These are phyloP conservation scores for Eucalyptus pauciflora DNA, from an alignment of 345 rosid species.

Conservation along the genomic window DNA sequence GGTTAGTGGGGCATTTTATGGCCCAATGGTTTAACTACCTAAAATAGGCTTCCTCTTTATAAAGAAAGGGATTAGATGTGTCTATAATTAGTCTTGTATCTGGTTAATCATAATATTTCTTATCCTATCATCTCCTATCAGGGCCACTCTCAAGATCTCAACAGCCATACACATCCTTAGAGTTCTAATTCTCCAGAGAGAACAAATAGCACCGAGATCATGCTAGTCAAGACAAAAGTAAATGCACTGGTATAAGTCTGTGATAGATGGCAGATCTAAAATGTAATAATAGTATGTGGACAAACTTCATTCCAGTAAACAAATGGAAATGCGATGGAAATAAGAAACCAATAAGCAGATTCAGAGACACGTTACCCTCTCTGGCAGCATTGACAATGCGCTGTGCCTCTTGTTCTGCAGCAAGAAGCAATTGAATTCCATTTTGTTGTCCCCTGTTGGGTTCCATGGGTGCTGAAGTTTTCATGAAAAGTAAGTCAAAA, in stretches of 20 bases:
- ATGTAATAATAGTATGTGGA: neutral
- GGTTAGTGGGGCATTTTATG: neutral
- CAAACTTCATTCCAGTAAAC: neutral
- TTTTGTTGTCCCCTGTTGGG: slow-evolving; percentile 25
- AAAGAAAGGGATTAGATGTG: neutral
- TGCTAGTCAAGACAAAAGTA: neutral
- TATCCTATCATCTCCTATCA: neutral
- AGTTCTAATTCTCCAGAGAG: neutral
- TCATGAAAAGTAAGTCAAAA: neutral
- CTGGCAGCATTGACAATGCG: slow-evolving; percentile 39
- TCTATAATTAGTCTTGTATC: neutral
- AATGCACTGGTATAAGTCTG: neutral
- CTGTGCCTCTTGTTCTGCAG: slow-evolving; percentile 57
- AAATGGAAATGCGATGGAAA: neutral
- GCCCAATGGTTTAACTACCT: neutral
- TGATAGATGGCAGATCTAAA: neutral
- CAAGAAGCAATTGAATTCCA: slow-evolving; percentile 52
- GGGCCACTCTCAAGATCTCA: neutral
- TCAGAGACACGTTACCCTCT: slow-evolving; percentile 6
- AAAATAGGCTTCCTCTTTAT: neutral
- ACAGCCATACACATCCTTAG: neutral
- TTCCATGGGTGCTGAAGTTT: slow-evolving; percentile 18
- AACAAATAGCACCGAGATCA: neutral
- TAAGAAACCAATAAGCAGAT: neutral
- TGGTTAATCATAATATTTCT: neutral